A percentile compares a stretch with the other conserved stretches of the same genome.
These are phyloP conservation scores for Zopfia rhizophila DNA, from an alignment of 2,329 filamentous ascomycete species.

Conservation along the genomic window DNA sequence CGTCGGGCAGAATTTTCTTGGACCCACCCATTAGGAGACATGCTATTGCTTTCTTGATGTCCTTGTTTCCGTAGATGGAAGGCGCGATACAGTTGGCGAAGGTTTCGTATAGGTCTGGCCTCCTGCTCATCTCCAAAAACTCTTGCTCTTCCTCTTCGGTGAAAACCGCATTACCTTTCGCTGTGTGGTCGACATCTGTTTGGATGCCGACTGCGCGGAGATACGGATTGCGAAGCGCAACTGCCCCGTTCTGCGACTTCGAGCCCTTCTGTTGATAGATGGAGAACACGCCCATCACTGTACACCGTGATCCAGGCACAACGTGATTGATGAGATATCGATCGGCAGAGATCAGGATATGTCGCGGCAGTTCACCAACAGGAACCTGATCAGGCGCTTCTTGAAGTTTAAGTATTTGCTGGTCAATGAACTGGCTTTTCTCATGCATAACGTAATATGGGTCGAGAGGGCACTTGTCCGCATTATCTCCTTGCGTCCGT, in stretches of 20 bases:
- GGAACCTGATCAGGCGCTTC: slow-evolving; percentile 98
- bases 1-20: slow-evolving; percentile 97
- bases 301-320: slow-evolving; percentile 93
- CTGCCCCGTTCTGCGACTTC: slow-evolving; percentile 80
- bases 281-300: slow-evolving; percentile 96
- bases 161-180: slow-evolving; percentile 85
- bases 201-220: slow-evolving; percentile 92
- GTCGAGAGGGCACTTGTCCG: slow-evolving; percentile 86
- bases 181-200: slow-evolving; percentile 87
- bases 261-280: slow-evolving; percentile 94
- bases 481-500: slow-evolving; percentile 71
- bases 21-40: slow-evolving; percentile 93
- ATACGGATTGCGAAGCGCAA: slow-evolving; percentile 96
- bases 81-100: slow-evolving; percentile 95
- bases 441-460: slow-evolving; percentile 97
- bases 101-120: slow-evolving; percentile 89
- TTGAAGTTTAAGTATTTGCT: slow-evolving; percentile 97
- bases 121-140: slow-evolving; percentile 88
- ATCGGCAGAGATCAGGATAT: slow-evolving; percentile 96
- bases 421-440: slow-evolving; percentile 92
- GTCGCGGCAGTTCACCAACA: slow-evolving; percentile 92
- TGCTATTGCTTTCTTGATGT: slow-evolving; percentile 97
- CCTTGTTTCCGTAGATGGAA: slow-evolving; percentile 93
- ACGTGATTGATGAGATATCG: slow-evolving; percentile 95
- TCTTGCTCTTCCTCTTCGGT: slow-evolving; percentile 97